Evolutionary conservation across 169 alveolate genomes (phyloP), one percentile per base, ranked within the genome.

Genomic region (Eimeria brunetti): DNA sequence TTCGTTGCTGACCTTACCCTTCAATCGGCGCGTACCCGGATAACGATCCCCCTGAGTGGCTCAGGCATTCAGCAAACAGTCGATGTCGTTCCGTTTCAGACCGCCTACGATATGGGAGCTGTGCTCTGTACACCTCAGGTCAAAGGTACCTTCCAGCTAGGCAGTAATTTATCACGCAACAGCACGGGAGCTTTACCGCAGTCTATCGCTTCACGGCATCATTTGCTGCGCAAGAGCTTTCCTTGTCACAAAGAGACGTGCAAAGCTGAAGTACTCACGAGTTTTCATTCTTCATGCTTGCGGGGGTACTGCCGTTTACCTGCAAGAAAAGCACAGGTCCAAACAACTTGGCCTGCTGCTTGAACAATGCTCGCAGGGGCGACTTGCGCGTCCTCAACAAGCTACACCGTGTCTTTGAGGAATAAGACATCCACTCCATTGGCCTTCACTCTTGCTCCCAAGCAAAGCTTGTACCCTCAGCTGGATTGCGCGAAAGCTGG

Each of bases 81-180:
- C 16, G 92, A 86, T 46, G 75, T 86, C 49, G 73, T 86, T 86
- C 92, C 92, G 38, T 86, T 49, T 27, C 80, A 38, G 81, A 33
- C 64, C 4, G 92, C 92, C 22, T 86, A 86, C 92, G 92, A 86
- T 49, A 86, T 86, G 92, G 92, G 92, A 24, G 92, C 92, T 30
- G 78, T 86, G 92, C 46, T 86, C 41, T 86, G 92, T 53, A 33
- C 92, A 11, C 38, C 81, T 49, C 92, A 86, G 53, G 81, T 56
- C 81, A 86, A 86, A 62, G 92, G 92, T 86, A 86, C 20, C 51
- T 41, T 30, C 64, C 27, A 16, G 76, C 76, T 30, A 51, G 58
- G 38, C 75, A 83, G 58, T 58, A 8, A 58, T 56, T 24, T 36
- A n/a, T 8, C 36, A 56, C 44, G 56, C 76, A 53, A 18, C 18